Conservation (phyloP, 2,329 filamentous ascomycete species). For the Talaromyces atroroseus region DNA sequence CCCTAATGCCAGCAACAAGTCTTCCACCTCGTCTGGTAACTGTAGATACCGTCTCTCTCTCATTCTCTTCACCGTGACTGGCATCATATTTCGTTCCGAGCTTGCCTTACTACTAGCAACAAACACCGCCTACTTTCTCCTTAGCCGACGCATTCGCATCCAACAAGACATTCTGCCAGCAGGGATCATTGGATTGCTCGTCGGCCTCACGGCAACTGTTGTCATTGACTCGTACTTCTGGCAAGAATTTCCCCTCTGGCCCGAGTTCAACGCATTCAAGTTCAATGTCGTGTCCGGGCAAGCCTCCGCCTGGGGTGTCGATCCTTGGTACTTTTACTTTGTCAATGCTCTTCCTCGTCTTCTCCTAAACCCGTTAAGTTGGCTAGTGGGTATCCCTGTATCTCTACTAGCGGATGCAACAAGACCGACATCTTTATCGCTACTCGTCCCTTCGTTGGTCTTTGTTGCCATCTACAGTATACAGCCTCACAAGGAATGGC, state of each 20-base stretch:
- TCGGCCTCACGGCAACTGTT: slow-evolving; percentile 65
- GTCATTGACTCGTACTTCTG: slow-evolving; percentile 89
- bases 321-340: slow-evolving; percentile 84
- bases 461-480: slow-evolving; percentile 79
- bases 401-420: slow-evolving; percentile 51
- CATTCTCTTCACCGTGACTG: slow-evolving; percentile 70
- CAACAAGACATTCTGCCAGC: slow-evolving; percentile 55
- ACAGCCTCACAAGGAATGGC: slow-evolving; percentile 92
- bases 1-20: slow-evolving; percentile 15
- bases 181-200: slow-evolving; percentile 58
- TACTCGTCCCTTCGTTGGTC: slow-evolving; percentile 60
- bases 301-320: slow-evolving; percentile 80
- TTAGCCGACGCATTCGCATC: slow-evolving; percentile 50
- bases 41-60: slow-evolving; percentile 60
- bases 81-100: slow-evolving; percentile 83
- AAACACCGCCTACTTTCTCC: slow-evolving; percentile 60
- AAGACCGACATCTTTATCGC: slow-evolving; percentile 44
- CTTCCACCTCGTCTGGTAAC: too few species aligned
- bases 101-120: slow-evolving; percentile 72
- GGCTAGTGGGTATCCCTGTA: slow-evolving; percentile 47
- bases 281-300: slow-evolving; percentile 85
- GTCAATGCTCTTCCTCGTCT: slow-evolving; percentile 73
- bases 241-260: slow-evolving; percentile 75
- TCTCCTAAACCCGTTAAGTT: slow-evolving; percentile 69
- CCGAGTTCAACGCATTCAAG: slow-evolving; percentile 81